phyloP scores from a whole-genome alignment of 1,284 basidiomycete species.

The Trichosporon sp. region DNA sequence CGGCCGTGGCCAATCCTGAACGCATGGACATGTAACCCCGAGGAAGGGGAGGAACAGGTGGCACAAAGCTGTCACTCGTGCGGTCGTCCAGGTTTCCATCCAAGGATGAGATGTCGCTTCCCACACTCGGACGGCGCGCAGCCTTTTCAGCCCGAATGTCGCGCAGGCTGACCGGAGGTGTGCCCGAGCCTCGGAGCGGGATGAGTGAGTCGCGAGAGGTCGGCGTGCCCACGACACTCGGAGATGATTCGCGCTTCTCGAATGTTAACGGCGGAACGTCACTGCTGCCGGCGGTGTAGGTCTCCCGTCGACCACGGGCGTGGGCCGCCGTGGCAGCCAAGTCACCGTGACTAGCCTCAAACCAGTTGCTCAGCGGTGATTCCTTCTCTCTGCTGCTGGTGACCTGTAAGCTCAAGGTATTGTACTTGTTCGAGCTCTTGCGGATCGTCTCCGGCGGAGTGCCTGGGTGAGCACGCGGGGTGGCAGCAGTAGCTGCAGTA shows the following conservation, averaged over 20 bases:
- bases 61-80: constrained; percentile 59
- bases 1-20: constrained; percentile 25
- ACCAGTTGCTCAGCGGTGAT: constrained; percentile 36
- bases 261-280: constrained; percentile 20
- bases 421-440: constrained; percentile 13
- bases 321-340: background rate
- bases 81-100: constrained; percentile 15
- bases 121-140: constrained; percentile 56
- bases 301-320: background rate
- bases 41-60: constrained; percentile 92
- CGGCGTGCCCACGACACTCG: constrained; percentile 64
- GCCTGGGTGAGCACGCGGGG: constrained; percentile 56
- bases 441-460: constrained; percentile 55
- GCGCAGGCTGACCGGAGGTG: constrained; percentile 60
- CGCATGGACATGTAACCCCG: constrained; percentile 73
- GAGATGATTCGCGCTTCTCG: constrained; percentile 78
- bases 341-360: constrained; percentile 22
- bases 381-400: constrained; percentile 15
- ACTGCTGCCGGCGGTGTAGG: constrained; percentile 9
- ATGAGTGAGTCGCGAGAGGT: constrained; percentile 37
- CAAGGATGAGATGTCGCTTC: constrained; percentile 70
- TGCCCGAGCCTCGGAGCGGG: constrained; percentile 60
- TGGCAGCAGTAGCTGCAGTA: background rate
- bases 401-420: constrained; percentile 5
- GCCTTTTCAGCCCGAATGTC: constrained; percentile 40